These are phyloP conservation scores for Helicostylum pulchrum DNA, from an alignment of 192 early-diverging fungal species.

Conservation along the genomic window DNA sequence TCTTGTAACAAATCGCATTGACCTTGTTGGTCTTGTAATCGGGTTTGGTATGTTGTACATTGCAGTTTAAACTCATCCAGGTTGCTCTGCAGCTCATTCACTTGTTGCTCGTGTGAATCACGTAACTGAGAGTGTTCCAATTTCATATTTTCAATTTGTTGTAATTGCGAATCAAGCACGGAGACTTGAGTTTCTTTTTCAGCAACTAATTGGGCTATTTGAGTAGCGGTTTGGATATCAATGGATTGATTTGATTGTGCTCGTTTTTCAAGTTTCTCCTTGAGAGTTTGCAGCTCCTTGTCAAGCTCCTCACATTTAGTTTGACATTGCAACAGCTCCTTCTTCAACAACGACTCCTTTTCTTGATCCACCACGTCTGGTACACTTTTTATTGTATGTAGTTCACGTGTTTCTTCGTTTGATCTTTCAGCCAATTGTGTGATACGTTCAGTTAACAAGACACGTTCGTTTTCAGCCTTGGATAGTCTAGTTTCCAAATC, in stretches of 20 bases:
- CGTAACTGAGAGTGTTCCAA: conserved; percentile 1
- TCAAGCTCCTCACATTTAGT: background rate
- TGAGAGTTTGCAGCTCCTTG: background rate
- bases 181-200: conserved; percentile 6
- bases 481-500: conserved; percentile 31
- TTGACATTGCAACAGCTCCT: background rate
- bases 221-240: too few relatives aligned
- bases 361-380: background rate
- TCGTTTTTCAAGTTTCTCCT: background rate
- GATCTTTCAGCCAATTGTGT: too few relatives aligned
- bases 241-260: conserved; percentile 3
- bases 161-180: background rate
- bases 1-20: too few relatives aligned
- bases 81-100: background rate
- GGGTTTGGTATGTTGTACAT: background rate
- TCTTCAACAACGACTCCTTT: background rate
- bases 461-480: conserved; percentile 11
- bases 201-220: background rate
- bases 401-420: background rate
- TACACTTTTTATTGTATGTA: background rate
- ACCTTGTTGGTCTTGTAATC: background rate
- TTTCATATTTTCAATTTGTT: conserved; percentile 13
- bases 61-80: background rate
- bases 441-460: background rate
- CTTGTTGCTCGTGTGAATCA: background rate